These are phyloP conservation scores for Penicillium bovifimosum DNA, from an alignment of 495 filamentous ascomycete genomes.

Conservation along the genomic window DNA sequence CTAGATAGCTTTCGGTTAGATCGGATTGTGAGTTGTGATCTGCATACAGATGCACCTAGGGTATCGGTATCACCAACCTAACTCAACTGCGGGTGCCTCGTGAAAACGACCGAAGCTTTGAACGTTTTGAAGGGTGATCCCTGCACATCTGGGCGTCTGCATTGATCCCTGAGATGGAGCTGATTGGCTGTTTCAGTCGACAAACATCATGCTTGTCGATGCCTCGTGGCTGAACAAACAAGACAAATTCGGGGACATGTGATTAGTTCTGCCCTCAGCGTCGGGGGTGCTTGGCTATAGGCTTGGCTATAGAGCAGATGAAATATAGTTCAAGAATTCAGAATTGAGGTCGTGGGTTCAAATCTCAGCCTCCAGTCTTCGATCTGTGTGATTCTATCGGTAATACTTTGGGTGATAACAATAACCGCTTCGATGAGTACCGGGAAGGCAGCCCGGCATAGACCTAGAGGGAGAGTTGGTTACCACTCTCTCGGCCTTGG, in stretches of 20 bases:
- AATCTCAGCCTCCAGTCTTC: no score
- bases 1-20: not conserved
- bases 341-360: no score
- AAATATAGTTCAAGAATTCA: not conserved
- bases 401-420: no score
- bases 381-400: no score
- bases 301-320: not conserved
- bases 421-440: no score
- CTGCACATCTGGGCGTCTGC: not conserved
- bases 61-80: constrained; percentile 3
- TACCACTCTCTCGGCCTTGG: no score
- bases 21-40: not conserved
- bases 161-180: not conserved
- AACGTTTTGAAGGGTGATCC: not conserved
- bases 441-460: no score
- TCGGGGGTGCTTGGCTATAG: not conserved
- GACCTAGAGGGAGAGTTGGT: no score
- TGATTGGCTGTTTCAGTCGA: not conserved
- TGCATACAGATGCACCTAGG: constrained; percentile 4
- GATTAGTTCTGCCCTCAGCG: not conserved
- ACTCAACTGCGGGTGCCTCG: not conserved
- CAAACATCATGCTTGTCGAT: not conserved
- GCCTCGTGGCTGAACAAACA: not conserved
- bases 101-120: not conserved
- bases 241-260: constrained; percentile 4